These are phyloP conservation scores for Dispira simplex DNA, from an alignment of 192 early-diverging fungal species.

Conservation along the genomic window DNA sequence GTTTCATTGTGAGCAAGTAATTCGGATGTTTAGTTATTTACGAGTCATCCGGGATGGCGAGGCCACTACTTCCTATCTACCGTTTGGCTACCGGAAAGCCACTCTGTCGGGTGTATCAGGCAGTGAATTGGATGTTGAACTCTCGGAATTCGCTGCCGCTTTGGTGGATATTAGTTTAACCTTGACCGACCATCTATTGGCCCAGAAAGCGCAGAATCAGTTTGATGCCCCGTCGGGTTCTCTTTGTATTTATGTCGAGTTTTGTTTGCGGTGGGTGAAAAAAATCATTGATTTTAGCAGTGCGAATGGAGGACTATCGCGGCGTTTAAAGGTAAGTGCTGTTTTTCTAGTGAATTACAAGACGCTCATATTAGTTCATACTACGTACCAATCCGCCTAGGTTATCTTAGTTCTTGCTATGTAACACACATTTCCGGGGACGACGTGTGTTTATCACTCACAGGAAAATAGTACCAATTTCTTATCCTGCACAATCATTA, in stretches of 20 bases:
- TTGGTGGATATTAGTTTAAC: not conserved
- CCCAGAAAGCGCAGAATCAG: not conserved
- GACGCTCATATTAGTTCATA: not conserved
- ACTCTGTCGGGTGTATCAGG: too few species aligned
- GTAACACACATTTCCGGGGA: not conserved
- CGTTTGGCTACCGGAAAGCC: too few species aligned
- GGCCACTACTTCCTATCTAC: too few species aligned
- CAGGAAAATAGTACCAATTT: not conserved
- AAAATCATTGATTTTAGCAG: slow-evolving; percentile 4
- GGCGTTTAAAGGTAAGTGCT: not conserved
- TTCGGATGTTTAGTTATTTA: not conserved
- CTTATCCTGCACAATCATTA: not conserved
- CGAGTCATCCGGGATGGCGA: slow-evolving; percentile 4
- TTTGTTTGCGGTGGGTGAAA: slow-evolving; percentile 8
- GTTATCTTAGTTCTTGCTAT: not conserved
- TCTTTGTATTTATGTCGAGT: slow-evolving; percentile 9
- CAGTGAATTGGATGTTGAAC: not conserved
- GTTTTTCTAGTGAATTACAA: not conserved
- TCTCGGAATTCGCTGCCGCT: not conserved
- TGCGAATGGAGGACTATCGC: not conserved
- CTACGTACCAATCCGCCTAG: not conserved
- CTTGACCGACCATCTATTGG: not conserved
- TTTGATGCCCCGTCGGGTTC: not conserved
- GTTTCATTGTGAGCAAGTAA: slow-evolving; percentile 1
- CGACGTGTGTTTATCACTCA: not conserved